Percentiles rank a stretch among this genome's conserved stretches.
phyloP scores from a whole-genome alignment of 2,329 filamentous ascomycete species.

The Bipolaris cookei region DNA sequence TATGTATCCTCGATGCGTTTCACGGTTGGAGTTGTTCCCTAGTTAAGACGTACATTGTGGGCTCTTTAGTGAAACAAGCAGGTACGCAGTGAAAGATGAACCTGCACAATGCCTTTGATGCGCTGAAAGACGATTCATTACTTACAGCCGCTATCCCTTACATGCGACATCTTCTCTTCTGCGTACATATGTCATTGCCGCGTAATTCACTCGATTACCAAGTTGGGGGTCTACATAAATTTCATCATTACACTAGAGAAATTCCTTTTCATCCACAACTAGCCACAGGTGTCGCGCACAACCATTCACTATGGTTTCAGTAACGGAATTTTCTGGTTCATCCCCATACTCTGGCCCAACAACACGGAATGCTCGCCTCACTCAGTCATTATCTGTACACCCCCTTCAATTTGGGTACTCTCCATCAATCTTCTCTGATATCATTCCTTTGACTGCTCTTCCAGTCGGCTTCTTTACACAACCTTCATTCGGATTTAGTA shows the following conservation, averaged over 20 bases:
- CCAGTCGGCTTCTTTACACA: not conserved
- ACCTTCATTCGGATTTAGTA: not conserved
- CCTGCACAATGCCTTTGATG: constrained; percentile 2
- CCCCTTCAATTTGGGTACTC: not conserved
- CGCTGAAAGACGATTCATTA: not conserved
- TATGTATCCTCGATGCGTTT: too few relatives aligned
- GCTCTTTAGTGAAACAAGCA: too few relatives aligned
- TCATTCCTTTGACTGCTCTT: not conserved
- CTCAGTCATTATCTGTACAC: not conserved
- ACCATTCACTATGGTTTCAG: not conserved
- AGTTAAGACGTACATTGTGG: too few relatives aligned
- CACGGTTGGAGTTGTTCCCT: too few relatives aligned
- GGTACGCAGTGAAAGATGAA: not conserved
- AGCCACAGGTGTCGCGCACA: not conserved
- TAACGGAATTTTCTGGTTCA: not conserved
- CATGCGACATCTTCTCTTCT: not conserved
- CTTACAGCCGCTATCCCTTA: not conserved
- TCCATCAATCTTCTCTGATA: not conserved
- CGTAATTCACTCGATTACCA: not conserved
- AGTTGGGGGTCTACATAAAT: not conserved
- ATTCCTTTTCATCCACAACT: not conserved
- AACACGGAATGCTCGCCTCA: not conserved
- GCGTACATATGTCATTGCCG: not conserved
- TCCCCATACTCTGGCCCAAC: not conserved
- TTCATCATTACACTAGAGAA: not conserved